phyloP scores from a whole-genome alignment of 2,329 filamentous ascomycete genomes.

The Alternaria sp. region DNA sequence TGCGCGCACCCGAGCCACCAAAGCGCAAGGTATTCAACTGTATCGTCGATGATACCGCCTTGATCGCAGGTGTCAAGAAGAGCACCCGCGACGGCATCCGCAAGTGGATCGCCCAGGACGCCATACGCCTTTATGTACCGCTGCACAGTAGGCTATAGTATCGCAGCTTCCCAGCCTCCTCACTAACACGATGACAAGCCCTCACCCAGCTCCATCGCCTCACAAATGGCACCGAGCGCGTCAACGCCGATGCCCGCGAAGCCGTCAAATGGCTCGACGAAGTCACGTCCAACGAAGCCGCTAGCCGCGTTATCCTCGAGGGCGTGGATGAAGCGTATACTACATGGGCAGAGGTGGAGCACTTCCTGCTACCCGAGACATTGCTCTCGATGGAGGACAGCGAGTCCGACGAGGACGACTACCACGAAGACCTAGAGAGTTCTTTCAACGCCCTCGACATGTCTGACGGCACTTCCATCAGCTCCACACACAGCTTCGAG shows the following conservation, averaged over 20 bases:
- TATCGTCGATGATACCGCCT: constrained; percentile 61
- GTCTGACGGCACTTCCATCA: constrained; percentile 52
- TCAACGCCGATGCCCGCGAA: constrained; percentile 57
- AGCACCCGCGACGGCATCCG: constrained; percentile 61
- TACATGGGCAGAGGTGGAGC: constrained; percentile 61
- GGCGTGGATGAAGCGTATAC: constrained; percentile 57
- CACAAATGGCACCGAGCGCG: constrained; percentile 52
- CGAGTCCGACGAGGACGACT: constrained; percentile 48
- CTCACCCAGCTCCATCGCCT: constrained; percentile 57
- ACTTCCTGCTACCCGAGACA: constrained; percentile 57
- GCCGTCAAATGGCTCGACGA: constrained; percentile 62
- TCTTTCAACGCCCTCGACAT: constrained; percentile 49
- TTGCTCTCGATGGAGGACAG: constrained; percentile 58
- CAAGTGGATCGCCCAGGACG: constrained; percentile 60
- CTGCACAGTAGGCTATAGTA: constrained; percentile 56
- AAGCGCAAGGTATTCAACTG: constrained; percentile 62
- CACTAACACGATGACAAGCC: constrained; percentile 48
- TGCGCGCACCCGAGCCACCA: constrained; percentile 41
- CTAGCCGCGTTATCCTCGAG: constrained; percentile 55
- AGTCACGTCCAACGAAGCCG: constrained; percentile 53
- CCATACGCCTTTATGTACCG: constrained; percentile 61
- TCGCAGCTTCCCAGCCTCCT: constrained; percentile 6
- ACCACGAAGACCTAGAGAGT: constrained; percentile 49
- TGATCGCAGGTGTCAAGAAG: constrained; percentile 61
- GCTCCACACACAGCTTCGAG: constrained; percentile 54